Base-by-base conservation (phyloP, 805 yeast genomes). In the Barnettozyma wickerhamii region DNA sequence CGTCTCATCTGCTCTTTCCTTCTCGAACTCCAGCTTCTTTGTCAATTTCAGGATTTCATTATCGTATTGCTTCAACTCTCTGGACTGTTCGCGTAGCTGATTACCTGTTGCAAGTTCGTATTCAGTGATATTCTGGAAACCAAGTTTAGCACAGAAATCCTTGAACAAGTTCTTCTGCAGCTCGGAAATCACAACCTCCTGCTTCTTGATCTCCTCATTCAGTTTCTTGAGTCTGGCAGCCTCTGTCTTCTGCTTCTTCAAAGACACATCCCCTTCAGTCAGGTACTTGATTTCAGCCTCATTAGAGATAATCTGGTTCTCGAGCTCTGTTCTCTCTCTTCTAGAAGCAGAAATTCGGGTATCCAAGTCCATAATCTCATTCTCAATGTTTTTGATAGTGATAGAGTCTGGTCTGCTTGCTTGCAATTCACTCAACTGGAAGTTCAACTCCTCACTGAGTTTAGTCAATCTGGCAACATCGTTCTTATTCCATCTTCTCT, bases 401-500 rank as follows among this genome's bases (percentile, higher is more conserved):
- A 76, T 55, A 18, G 77, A 79, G 49, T 74, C 77, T 4, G 81
- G 80, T 47, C 71, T 73, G 5, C 61, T 55, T 14, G 56, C 48
- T 7, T 69, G 63, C 6, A 77, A 40, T 48, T 75, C 69, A 42
- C 69, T 60, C 56, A 71, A 45, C 53, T 74, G 64, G 24, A 49
- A 37, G n/a, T 71, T 57, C 23, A 88, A 60, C 34, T 77, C 75
- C 19, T 68, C 74, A 39, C 67, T 62, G 38, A 80, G 53, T 9
- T 72, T 68, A 41, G 65, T 71, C 48, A 89, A 66, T 18, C 69
- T 65, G 38, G 71, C 74, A 49, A 75, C 73, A 50, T 81, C 85
- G 32, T 75, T 72, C 53, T 83, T 87, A 58, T 81, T 88, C 95
- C 95, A 87, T 47, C 75, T 71, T 42, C 71, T 68, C n/a, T 69